Conservation (phyloP, 202 grass and related monocot genomes). For the Musa balbisiana region DNA sequence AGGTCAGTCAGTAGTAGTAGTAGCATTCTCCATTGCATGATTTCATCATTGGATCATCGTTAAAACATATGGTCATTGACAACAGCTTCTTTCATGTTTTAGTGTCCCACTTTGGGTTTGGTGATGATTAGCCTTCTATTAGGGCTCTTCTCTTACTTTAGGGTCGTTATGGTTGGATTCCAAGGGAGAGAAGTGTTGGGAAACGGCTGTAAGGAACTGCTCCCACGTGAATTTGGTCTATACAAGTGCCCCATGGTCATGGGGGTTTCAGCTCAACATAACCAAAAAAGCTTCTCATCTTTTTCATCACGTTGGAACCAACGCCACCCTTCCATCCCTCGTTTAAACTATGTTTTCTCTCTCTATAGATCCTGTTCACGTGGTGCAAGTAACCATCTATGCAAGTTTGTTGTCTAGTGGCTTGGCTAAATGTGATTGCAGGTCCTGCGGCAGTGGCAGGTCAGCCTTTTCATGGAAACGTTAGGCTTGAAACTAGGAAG, state of each 20-base stretch:
- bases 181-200: not conserved
- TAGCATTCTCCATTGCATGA: no score
- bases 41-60: no score
- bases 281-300: not conserved
- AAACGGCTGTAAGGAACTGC: constrained; percentile 8
- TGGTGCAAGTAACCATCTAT: constrained; percentile 25
- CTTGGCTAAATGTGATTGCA: constrained; percentile 4
- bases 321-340: not conserved
- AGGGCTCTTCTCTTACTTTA: constrained; percentile 1
- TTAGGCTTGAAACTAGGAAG: constrained; percentile 1
- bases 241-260: not conserved
- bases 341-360: not conserved
- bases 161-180: constrained; percentile 39
- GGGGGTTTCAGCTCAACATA: not conserved
- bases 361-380: constrained; percentile 22
- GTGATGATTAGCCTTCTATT: no score
- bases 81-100: no score
- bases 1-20: constrained; percentile 33
- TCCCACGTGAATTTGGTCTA: constrained; percentile 14
- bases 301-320: constrained; percentile 4
- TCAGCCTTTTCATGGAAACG: constrained; percentile 8
- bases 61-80: no score
- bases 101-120: no score
- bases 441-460: not conserved
- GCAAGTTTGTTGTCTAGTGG: constrained; percentile 23